Conservation (phyloP, 345 rosid species). For the Murraya paniculata region DNA sequence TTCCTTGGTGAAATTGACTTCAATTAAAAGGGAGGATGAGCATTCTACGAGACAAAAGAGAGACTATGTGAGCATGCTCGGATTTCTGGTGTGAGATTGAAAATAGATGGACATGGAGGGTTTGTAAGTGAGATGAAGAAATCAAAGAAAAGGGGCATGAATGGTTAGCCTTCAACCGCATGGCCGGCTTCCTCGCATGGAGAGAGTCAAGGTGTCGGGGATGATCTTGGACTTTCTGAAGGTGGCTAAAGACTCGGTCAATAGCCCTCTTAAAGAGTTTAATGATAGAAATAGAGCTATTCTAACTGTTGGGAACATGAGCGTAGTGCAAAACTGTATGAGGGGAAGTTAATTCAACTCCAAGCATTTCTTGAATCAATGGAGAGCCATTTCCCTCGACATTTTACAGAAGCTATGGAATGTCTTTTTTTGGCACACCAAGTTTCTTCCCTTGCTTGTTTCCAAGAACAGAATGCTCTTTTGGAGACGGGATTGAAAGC, state of each 20-base stretch:
- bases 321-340: slow-evolving; percentile 22
- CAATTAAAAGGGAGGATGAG: slow-evolving; percentile 28
- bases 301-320: slow-evolving; percentile 30
- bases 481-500: slow-evolving; percentile 23
- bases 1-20: slow-evolving; percentile 23
- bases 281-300: slow-evolving; percentile 6
- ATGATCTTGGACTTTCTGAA: slow-evolving; percentile 24
- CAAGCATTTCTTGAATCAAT: slow-evolving; percentile 33
- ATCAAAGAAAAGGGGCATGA: slow-evolving; percentile 9
- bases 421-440: slow-evolving; percentile 34
- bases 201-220: slow-evolving; percentile 16
- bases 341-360: slow-evolving; percentile 20
- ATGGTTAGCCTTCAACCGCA: slow-evolving; percentile 43
- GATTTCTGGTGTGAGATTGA: slow-evolving; percentile 27
- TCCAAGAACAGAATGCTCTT: slow-evolving; percentile 6
- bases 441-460: slow-evolving; percentile 16
- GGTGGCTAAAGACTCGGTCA: slow-evolving; percentile 26
- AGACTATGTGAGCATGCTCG: slow-evolving; percentile 21
- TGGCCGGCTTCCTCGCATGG: slow-evolving; percentile 42
- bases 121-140: slow-evolving; percentile 22
- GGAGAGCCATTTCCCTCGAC: slow-evolving; percentile 29
- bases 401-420: slow-evolving; percentile 41
- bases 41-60: slow-evolving; percentile 15
- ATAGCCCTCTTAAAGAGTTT: neutral
- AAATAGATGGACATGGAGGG: slow-evolving; percentile 26